Percentiles rank a stretch among this genome's conserved stretches.
Conservation (phyloP, 495 filamentous ascomycete species). For the Penicillium atrosanguineum region DNA sequence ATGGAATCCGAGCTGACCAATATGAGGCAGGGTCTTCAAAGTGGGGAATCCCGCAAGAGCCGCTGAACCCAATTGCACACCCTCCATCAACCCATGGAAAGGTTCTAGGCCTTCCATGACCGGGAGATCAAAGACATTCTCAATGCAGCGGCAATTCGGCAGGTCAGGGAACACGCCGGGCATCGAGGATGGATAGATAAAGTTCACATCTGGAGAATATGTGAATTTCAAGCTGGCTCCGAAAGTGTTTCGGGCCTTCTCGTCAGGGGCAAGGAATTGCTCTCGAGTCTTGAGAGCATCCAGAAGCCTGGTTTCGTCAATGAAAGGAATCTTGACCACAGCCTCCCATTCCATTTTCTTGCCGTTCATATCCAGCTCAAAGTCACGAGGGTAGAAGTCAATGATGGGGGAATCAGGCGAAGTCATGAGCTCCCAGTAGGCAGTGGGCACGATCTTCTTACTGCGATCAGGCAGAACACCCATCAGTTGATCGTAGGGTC, state of each 20-base stretch:
- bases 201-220: constrained; percentile 73
- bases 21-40: constrained; percentile 77
- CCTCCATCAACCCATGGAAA: constrained; percentile 81
- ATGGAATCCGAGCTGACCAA: constrained; percentile 79
- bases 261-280: constrained; percentile 66
- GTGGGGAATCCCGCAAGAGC: constrained; percentile 93
- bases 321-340: constrained; percentile 98
- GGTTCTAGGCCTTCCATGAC: constrained; percentile 87
- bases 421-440: constrained; percentile 93
- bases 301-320: constrained; percentile 83
- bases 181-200: constrained; percentile 78
- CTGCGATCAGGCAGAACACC: constrained; percentile 95
- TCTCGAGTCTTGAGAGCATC: constrained; percentile 83
- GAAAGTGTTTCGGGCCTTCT: constrained; percentile 82
- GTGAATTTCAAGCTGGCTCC: constrained; percentile 92
- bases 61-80: constrained; percentile 73
- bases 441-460: constrained; percentile 86
- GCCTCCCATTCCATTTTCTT: constrained; percentile 99
- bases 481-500: constrained; percentile 96
- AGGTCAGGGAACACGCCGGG: constrained; percentile 91
- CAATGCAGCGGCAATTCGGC: constrained; percentile 80
- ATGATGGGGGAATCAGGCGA: constrained; percentile 89
- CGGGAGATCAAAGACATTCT: constrained; percentile 94
- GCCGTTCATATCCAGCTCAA: constrained; percentile 98
- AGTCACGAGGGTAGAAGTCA: constrained; percentile 97